Evolutionary conservation across 1,139 yeast species (phyloP), one percentile per base, ranked within the genome.

Genomic region (Pneumocystis sp.): DNA sequence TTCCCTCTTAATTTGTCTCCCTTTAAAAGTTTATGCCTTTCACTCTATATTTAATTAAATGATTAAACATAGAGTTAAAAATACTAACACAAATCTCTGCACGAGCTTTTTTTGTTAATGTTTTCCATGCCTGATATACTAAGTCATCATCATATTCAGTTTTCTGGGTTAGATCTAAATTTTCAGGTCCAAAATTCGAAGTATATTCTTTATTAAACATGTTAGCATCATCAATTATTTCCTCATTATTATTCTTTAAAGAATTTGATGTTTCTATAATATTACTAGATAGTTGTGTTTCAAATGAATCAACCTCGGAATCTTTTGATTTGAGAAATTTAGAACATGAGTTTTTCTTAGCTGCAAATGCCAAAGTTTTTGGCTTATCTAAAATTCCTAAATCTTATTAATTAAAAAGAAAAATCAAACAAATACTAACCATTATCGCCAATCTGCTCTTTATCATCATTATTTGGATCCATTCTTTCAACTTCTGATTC

Each of bases 401-500:
- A 34, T 19, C 44, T 61, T 1, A 29, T 50, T 29, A 50, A 50
- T n/a, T 15, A 5, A 50, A n/a, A 12, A 15, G n/a, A 50, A 25
- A 25, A 25, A 25, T 50, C 34, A 31, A 12, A 50, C 25, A 50
- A 25, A 50, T 50, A 50, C 5, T 12, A 50, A 25, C 57, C 57
- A 25, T 50, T 21, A 25, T 50, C 57, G 12, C 31, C 29, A 50
- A 25, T 40, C 17, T 40, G 34, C 25, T 50, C 57, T 50, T 10
- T 5, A 50, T 50, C 57, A 15, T 50, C 34, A 25, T 50, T 29
- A 50, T 50, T 50, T 3, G 84, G 25, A 50, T 50, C 34, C 29
- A 25, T 89, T 39, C 85, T 85, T 71, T 90, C 97, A 65, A 84
- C 86, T 71, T 93, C 97, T 1, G 90, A 86, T 66, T 93, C 97